phyloP scores from a whole-genome alignment of 345 rosid species.

The Bruguiera gymnorhiza region DNA sequence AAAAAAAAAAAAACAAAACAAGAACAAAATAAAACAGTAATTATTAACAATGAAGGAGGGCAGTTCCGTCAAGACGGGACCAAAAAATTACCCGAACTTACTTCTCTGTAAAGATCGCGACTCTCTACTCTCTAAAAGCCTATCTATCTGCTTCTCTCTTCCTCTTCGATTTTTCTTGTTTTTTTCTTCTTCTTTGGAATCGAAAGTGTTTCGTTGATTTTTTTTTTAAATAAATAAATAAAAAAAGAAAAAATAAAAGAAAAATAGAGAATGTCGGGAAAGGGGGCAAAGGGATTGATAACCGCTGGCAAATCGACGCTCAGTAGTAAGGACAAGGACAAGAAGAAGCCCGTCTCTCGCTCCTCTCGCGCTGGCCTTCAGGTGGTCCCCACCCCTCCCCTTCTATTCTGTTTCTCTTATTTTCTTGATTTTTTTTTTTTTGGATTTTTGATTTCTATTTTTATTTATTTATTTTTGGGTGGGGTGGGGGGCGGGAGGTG shows the following conservation, averaged over 20 bases:
- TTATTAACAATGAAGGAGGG: background rate
- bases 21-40: background rate
- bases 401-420: background rate
- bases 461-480: background rate
- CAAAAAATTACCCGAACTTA: background rate
- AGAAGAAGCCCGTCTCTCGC: constrained; percentile 33
- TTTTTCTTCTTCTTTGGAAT: background rate
- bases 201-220: background rate
- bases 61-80: background rate
- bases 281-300: constrained; percentile 32
- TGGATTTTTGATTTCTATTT: no score
- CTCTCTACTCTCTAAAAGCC: background rate
- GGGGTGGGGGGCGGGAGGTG: no score
- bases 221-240: background rate
- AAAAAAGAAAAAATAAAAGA: no score
- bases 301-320: constrained; percentile 21
- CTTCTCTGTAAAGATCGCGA: no score
- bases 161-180: background rate
- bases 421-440: background rate
- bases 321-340: constrained; percentile 30
- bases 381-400: constrained; percentile 3
- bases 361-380: constrained; percentile 38
- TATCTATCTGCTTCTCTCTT: background rate
- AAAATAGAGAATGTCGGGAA: constrained; percentile 24
- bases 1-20: no score